phyloP scores from a whole-genome alignment of 202 grass and related monocot genomes.

The Setaria italica region DNA sequence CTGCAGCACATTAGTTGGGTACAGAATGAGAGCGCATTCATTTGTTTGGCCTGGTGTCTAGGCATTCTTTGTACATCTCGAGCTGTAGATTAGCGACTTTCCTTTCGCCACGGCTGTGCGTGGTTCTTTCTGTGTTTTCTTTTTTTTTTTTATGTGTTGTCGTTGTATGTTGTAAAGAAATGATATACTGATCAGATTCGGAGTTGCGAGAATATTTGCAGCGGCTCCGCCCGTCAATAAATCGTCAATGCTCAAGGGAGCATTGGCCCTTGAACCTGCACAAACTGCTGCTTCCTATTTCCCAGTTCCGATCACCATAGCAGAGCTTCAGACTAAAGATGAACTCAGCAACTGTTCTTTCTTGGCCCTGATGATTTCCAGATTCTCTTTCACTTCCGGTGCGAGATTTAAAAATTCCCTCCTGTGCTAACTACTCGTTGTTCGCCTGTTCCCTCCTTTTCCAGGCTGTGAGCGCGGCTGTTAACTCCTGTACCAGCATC shows the following conservation, averaged over 20 bases:
- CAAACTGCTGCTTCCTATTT: background rate
- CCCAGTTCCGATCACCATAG: background rate
- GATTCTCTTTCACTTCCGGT: conserved; percentile 15
- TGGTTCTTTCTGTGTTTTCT: conserved; percentile 20
- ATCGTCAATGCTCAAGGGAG: conserved; percentile 30
- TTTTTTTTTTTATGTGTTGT: conserved; percentile 6
- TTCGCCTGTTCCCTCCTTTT: background rate
- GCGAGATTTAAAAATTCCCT: background rate
- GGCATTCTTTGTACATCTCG: conserved; percentile 51
- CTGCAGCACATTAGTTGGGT: conserved; percentile 1
- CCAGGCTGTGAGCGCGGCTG: background rate
- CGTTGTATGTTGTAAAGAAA: conserved; percentile 52
- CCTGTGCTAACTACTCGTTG: conserved; percentile 18
- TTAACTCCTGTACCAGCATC: conserved; percentile 33
- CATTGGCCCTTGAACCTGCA: background rate
- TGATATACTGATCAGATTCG: conserved; percentile 23
- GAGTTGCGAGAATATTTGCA: conserved; percentile 46
- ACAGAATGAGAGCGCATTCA: conserved; percentile 4
- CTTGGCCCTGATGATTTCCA: background rate
- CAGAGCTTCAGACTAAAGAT: background rate
- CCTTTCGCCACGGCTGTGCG: background rate
- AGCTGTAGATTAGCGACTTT: conserved; percentile 36
- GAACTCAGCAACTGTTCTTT: background rate
- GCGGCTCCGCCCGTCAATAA: conserved; percentile 18
- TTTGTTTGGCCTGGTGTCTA: conserved; percentile 37